These are phyloP conservation scores for Quercus tomentella DNA, from an alignment of 331 rosid genomes.

Conservation along the genomic window DNA sequence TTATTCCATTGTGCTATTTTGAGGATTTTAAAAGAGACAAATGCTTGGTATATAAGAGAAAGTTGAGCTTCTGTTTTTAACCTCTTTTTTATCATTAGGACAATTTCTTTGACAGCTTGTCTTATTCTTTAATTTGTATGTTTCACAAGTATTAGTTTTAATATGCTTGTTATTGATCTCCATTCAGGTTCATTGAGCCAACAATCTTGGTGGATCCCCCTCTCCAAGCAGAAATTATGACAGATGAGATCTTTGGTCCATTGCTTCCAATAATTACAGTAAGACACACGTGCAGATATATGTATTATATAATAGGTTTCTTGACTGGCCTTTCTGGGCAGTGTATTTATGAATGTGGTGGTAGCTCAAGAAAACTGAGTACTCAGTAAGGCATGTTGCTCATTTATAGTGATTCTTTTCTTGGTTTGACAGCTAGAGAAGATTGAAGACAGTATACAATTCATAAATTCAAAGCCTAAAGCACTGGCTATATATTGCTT, in stretches of 20 bases:
- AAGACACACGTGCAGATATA: background rate
- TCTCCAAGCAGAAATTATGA: constrained; percentile 53
- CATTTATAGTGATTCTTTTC: background rate
- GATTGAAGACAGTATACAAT: constrained; percentile 61
- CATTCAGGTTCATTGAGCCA: constrained; percentile 70
- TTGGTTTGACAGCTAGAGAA: constrained; percentile 48
- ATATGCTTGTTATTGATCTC: background rate
- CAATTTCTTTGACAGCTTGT: too few species aligned
- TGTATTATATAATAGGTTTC: background rate
- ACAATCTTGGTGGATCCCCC: constrained; percentile 72
- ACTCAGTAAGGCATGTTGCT: background rate
- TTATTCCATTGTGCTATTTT: too few species aligned
- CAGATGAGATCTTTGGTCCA: constrained; percentile 76
- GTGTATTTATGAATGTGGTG: too few species aligned
- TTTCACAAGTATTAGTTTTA: too few species aligned
- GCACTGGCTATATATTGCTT: constrained; percentile 65
- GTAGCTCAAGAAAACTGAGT: too few species aligned
- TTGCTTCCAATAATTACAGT: constrained; percentile 69
- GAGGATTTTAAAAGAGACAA: too few species aligned
- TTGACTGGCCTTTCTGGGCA: background rate
- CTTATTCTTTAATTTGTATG: too few species aligned
- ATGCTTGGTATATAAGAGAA: too few species aligned
- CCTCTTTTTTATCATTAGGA: too few species aligned
- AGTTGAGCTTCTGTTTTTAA: too few species aligned
- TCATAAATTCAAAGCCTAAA: constrained; percentile 61